These are phyloP conservation scores for Paspalum vaginatum DNA, from an alignment of 176 grass and related monocot species.

Conservation along the genomic window DNA sequence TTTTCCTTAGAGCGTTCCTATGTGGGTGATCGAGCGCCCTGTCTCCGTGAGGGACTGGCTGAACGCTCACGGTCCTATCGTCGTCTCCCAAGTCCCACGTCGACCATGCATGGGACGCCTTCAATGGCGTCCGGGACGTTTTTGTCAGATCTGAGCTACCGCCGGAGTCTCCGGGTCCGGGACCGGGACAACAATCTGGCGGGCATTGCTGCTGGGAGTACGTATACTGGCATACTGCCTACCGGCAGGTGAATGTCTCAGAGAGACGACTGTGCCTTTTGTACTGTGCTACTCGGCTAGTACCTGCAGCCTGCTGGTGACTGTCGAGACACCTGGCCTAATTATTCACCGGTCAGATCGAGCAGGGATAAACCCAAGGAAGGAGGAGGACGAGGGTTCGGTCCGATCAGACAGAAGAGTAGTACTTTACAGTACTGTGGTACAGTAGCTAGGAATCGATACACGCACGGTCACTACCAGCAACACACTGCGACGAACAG, in stretches of 20 bases:
- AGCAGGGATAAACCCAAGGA: background rate
- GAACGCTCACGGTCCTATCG: too few species aligned
- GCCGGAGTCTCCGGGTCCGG: too few species aligned
- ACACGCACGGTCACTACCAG: background rate
- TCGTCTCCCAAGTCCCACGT: too few species aligned
- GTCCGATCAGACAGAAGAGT: background rate
- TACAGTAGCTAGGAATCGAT: background rate
- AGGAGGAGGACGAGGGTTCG: background rate
- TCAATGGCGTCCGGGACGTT: too few species aligned
- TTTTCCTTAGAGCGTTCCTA: too few species aligned
- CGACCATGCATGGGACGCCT: too few species aligned
- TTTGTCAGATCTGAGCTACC: too few species aligned
- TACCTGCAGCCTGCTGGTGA: background rate
- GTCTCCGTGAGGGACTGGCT: too few species aligned
- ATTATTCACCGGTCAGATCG: background rate
- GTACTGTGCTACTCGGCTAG: background rate
- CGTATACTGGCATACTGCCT: too few species aligned
- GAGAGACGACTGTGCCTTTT: background rate
- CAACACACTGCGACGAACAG: background rate
- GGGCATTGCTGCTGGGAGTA: background rate
- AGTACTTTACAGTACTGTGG: background rate
- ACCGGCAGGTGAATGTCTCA: conserved; percentile 4
- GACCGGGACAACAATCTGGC: background rate
- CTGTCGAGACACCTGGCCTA: background rate
- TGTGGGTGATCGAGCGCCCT: too few species aligned